Evolutionary conservation across 1,284 basidiomycete genomes (phyloP).

Genomic region (Ustilago crameri): DNA sequence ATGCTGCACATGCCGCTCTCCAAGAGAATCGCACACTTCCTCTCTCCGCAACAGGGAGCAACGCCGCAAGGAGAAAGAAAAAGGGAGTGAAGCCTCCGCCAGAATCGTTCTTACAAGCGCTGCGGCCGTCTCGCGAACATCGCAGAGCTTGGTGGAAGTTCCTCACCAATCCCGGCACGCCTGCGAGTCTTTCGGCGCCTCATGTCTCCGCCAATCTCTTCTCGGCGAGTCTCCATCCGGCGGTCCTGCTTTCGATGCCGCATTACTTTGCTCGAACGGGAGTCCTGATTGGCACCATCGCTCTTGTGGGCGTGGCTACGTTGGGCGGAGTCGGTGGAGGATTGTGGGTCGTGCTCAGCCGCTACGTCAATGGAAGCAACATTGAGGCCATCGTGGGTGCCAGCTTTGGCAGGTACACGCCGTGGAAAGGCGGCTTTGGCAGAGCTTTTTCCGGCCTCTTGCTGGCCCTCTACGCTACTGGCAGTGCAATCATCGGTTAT

Average conservation of each 20-base stretch:
- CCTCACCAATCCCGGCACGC: constrained; percentile 50
- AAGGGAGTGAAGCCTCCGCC: constrained; percentile 7
- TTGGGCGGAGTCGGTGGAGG: constrained; percentile 65
- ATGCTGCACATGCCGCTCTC: constrained; percentile 2
- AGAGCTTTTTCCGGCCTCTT: constrained; percentile 48
- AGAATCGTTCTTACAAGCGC: constrained; percentile 29
- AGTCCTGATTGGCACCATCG: constrained; percentile 46
- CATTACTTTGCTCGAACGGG: constrained; percentile 62
- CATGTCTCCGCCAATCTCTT: constrained; percentile 65
- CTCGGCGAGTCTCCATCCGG: constrained; percentile 61
- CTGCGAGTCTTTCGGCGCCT: constrained; percentile 58
- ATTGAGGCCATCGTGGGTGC: constrained; percentile 63
- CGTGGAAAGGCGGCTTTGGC: constrained; percentile 62
- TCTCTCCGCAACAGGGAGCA: constrained; percentile 24
- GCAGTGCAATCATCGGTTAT: constrained; percentile 63
- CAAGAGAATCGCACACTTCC: constrained; percentile 33
- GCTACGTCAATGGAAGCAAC: constrained; percentile 63
- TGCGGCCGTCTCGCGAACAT: constrained; percentile 33
- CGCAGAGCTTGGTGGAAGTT: constrained; percentile 48
- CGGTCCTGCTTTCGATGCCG: constrained; percentile 64
- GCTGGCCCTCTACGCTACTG: constrained; percentile 61
- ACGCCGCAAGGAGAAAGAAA: constrained; percentile 5
- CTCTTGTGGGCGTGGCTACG: constrained; percentile 47
- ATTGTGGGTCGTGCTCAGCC: constrained; percentile 62
- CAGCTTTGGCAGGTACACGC: constrained; percentile 61